Evolutionary conservation across 2,329 filamentous ascomycete species (phyloP), one percentile per base, ranked within the genome.

Genomic region (Plenodomus tracheiphilus): DNA sequence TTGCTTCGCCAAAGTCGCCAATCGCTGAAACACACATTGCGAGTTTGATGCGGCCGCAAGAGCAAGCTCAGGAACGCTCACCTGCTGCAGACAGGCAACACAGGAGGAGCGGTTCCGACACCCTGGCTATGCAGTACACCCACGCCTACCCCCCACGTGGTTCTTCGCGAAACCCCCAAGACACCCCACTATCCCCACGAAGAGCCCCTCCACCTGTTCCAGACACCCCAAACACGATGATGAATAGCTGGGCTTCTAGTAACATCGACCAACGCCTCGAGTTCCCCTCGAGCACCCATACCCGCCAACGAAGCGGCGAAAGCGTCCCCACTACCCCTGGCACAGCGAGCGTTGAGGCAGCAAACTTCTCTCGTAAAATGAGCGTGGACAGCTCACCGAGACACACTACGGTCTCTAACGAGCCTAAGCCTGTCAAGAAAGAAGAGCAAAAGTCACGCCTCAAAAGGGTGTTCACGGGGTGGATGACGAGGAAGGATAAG

Each of bases 401-500:
- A 2, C 54, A 46, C 15, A 47, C 41, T 37, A 49, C 46, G 3
- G 50, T 49, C 3, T 54, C 56, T 2, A 56, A 47, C 15, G 53
- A 57, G 1, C 56, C 54, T 46, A 61, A 66, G 28, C n/a, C 57
- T 4, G 36, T 53, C 2, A 47, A 38, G 25, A 64, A 62, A 36
- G 59, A 60, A 21, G 64, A 69, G 48, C 64, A 70, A 43, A 68
- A 65, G 30, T 64, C 61, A 13, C 62, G 62, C n/a, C 41, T 73
- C 28, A 70, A 62, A 52, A 70, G 66, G 44, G 66, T 71, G 2
- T 62, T 73, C 22, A 68, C 58, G 20, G 63, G 63, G 3, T 71
- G 69, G 69, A 67, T 68, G 59, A 46, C 56, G 5, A 72, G 69
- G 47, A 71, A 70, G 49, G 72, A 69, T 41, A 72, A 68, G 53